phyloP scores from a whole-genome alignment of 23 red algal genomes.

The Gracilariopsis chorda region DNA sequence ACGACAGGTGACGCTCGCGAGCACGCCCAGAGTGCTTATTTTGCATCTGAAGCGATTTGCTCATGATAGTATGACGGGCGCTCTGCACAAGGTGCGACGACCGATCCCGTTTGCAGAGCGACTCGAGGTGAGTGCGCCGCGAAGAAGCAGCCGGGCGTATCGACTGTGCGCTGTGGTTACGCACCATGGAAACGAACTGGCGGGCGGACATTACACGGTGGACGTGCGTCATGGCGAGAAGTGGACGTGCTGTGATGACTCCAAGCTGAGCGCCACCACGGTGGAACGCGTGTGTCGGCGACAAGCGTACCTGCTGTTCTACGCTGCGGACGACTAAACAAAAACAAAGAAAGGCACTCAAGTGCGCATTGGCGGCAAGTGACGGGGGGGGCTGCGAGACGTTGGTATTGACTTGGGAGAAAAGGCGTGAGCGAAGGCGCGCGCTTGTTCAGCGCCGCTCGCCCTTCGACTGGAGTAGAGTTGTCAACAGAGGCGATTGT shows the following conservation, averaged over 20 bases:
- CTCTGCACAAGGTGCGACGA: constrained; percentile 58
- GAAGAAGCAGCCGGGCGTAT: constrained; percentile 13
- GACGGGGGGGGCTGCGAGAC: too few species aligned
- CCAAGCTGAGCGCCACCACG: constrained; percentile 3
- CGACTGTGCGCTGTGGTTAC: constrained; percentile 79
- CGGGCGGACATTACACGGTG: constrained; percentile 85
- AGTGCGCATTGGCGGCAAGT: too few species aligned
- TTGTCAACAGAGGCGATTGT: too few species aligned
- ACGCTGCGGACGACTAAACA: constrained; percentile 14
- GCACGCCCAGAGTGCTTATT: constrained; percentile 74
- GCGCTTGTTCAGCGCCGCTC: too few species aligned
- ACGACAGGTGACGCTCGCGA: constrained; percentile 54
- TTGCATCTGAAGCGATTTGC: constrained; percentile 91
- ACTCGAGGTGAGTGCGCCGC: constrained; percentile 13
- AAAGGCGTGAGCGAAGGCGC: too few species aligned
- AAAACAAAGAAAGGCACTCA: too few species aligned
- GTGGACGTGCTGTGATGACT: constrained; percentile 84
- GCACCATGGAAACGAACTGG: constrained; percentile 73
- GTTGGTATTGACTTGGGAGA: too few species aligned
- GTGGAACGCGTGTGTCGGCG: constrained; percentile 22
- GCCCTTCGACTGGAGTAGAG: too few species aligned
- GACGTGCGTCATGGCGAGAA: too few species aligned
- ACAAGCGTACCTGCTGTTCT: constrained; percentile 88
- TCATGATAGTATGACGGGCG: constrained; percentile 37
- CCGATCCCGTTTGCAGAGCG: constrained; percentile 45